phyloP scores from a whole-genome alignment of 2,329 filamentous ascomycete genomes.

The Colletotrichum sojae region DNA sequence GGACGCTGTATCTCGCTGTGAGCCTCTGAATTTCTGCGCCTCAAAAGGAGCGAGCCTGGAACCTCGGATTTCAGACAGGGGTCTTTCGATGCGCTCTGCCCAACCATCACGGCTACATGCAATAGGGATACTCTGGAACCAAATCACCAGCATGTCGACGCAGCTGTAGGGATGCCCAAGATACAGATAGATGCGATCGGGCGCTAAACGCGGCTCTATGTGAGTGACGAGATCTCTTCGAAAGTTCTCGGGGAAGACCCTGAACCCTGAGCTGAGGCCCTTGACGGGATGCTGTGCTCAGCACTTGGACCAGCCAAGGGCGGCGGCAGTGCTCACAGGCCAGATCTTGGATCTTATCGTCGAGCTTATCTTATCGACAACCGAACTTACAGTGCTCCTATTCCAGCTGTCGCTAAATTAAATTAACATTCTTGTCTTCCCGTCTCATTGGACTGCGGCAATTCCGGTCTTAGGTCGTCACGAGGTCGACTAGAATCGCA shows the following conservation, averaged over 20 bases:
- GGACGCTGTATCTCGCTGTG: too few species aligned
- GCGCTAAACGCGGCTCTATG: slow-evolving; percentile 26
- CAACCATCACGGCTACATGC: slow-evolving; percentile 1
- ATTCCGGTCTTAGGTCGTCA: too few species aligned
- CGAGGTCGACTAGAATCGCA: too few species aligned
- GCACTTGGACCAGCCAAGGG: background rate
- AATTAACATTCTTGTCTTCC: background rate
- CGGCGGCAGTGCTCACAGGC: too few species aligned
- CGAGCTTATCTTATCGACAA: background rate
- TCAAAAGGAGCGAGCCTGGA: background rate
- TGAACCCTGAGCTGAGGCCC: background rate
- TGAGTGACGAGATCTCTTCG: slow-evolving; percentile 16
- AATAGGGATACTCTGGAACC: background rate
- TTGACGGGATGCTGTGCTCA: background rate
- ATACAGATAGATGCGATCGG: background rate
- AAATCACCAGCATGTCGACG: background rate
- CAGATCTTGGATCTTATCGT: too few species aligned
- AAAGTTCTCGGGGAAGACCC: background rate
- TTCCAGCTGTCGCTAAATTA: background rate
- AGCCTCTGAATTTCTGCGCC: too few species aligned
- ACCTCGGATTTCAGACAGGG: slow-evolving; percentile 14
- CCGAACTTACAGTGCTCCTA: too few species aligned
- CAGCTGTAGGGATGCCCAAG: slow-evolving; percentile 29
- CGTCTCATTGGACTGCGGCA: too few species aligned
- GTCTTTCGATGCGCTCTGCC: background rate